Base-by-base conservation (phyloP, 2,329 filamentous ascomycete genomes). In the Tolypocladium ovalisporum region DNA sequence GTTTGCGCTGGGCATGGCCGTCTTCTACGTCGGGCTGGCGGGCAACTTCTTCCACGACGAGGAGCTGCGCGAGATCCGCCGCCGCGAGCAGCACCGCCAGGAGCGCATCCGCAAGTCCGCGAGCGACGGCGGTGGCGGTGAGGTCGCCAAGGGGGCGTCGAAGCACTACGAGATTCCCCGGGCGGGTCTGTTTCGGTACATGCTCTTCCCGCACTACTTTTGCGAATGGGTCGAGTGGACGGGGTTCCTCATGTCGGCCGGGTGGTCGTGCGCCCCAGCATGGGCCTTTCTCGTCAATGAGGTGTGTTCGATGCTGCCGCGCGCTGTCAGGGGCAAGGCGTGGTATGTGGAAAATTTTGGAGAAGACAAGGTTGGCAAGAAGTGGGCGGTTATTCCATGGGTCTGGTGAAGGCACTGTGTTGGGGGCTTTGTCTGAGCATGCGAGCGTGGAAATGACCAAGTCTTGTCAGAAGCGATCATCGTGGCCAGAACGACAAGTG, bases 181-280 rank as follows among this genome's bases (percentile, higher is more conserved):
- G 67, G 87, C 87, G 54, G 91, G 92, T 0, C 73, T 96, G 54
- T 99, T 97, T 73, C 79, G 81, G 62, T 87, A 85, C 66, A 82
- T 96, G 68, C 79, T 97, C 59, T 96, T 87, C 71, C 91, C 94
- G 63, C 94, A 99, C 71, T 99, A 97, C 71, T 78, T 96, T n/a
- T 88, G 87, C 68, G 94, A 99, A 75, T 99, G 94, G 94, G 70
- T 96, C 56, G 94, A 99, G 78, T 99, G 94, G 94, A 71, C 81
- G 4, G 94, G 94, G 0, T 99, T 91, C 71, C 91, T 87, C 77
- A 81, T 96, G 70, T 81, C 88, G 63, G 81, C 86, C 57, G 85
- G 85, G 1, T 81, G 77, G 74, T 72, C 75, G 5, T 90, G 86
- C 67, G 75, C 83, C 53, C 93, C 94, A 0, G 93, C 90, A 29